Percentiles rank a stretch among this genome's conserved stretches.
phyloP scores from a whole-genome alignment of 2,329 filamentous ascomycete species.

The Ophiostoma piceae region DNA sequence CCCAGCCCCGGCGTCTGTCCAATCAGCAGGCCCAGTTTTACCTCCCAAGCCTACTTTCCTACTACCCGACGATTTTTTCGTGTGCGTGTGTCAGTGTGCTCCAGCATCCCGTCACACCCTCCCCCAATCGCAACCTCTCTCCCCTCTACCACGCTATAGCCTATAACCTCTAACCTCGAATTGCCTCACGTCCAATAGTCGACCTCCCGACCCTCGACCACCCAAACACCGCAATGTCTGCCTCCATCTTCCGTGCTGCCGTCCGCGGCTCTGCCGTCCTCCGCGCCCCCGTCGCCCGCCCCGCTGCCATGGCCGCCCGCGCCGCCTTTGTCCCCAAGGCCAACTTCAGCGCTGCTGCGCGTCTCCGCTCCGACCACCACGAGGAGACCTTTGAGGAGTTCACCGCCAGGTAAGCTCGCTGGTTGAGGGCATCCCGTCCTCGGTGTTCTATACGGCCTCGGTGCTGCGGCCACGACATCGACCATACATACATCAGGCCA shows the following conservation, averaged over 20 bases:
- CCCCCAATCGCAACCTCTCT: constrained; percentile 14
- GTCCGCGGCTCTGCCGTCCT: constrained; percentile 61
- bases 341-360: constrained; percentile 59
- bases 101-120: constrained; percentile 19
- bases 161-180: background rate
- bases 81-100: constrained; percentile 15
- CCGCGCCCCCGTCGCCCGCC: constrained; percentile 52
- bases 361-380: constrained; percentile 59
- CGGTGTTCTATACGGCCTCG: background rate
- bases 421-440: background rate
- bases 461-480: background rate
- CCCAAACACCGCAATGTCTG: constrained; percentile 39
- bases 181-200: constrained; percentile 4
- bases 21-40: constrained; percentile 18
- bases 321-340: constrained; percentile 47
- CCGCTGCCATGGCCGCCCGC: constrained; percentile 46
- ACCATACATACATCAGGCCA: background rate
- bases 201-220: background rate
- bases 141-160: constrained; percentile 18
- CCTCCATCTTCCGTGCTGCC: constrained; percentile 64
- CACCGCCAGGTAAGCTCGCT: constrained; percentile 72
- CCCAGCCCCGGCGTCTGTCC: constrained; percentile 11
- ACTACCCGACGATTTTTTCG: constrained; percentile 22
- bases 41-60: background rate
- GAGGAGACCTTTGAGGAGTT: constrained; percentile 99